phyloP scores from a whole-genome alignment of 305 asterid genomes.

The Withania somnifera region DNA sequence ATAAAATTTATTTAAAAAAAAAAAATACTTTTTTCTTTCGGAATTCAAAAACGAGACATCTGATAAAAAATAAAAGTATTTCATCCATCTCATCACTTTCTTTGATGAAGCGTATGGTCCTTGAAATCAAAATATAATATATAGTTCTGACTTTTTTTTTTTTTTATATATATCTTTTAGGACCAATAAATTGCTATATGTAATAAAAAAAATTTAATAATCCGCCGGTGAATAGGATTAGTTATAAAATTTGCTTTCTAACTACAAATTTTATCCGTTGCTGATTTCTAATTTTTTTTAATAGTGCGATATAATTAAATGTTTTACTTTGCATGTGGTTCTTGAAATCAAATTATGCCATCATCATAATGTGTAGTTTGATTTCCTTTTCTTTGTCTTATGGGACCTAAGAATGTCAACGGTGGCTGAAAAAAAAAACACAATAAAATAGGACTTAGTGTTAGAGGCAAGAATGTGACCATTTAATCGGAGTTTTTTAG shows the following conservation, averaged over 20 bases:
- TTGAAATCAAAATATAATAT: too few species aligned
- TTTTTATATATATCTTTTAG: too few species aligned
- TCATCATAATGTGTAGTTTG: background rate
- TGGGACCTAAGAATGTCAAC: background rate
- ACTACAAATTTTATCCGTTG: background rate
- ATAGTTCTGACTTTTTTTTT: too few species aligned
- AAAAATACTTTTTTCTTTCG: too few species aligned
- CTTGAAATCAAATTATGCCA: background rate
- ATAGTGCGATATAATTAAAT: too few species aligned
- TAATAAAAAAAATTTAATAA: too few species aligned
- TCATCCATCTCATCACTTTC: too few species aligned
- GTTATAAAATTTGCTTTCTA: background rate
- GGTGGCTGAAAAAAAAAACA: background rate
- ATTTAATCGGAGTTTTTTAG: background rate
- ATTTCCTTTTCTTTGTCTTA: background rate
- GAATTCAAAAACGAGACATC: too few species aligned
- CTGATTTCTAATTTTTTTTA: background rate
- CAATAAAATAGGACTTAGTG: background rate
- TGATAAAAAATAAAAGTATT: too few species aligned
- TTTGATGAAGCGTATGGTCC: too few species aligned
- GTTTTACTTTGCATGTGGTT: background rate
- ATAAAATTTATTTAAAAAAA: too few species aligned
- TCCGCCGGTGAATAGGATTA: background rate
- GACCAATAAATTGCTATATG: too few species aligned
- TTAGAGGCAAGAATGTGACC: background rate